phyloP scores from a whole-genome alignment of 768 basidiomycete genomes.

The Naganishia vaughanmartiniae region DNA sequence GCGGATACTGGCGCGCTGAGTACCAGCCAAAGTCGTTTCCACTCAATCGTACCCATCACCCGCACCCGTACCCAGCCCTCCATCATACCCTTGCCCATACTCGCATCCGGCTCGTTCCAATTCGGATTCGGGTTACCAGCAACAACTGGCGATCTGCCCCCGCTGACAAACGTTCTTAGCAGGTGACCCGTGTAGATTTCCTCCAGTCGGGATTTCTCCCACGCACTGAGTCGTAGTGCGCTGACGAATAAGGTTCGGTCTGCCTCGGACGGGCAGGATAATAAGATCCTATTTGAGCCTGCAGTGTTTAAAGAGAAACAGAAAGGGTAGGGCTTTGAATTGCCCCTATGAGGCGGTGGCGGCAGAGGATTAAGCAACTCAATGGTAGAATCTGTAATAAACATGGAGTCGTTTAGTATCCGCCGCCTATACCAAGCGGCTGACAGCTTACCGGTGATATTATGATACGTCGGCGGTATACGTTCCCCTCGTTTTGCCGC shows the following conservation, averaged over 20 bases:
- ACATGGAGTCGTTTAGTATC: neutral
- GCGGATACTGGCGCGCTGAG: conserved; percentile 48
- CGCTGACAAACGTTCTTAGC: conserved; percentile 69
- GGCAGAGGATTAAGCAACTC: conserved; percentile 52
- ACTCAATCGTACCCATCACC: conserved; percentile 94
- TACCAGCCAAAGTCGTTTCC: conserved; percentile 87
- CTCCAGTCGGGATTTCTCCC: conserved; percentile 92
- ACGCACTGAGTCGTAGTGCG: conserved; percentile 80
- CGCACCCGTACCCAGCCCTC: conserved; percentile 90
- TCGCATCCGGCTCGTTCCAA: conserved; percentile 61
- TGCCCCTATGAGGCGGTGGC: conserved; percentile 50
- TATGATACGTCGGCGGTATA: conserved; percentile 53
- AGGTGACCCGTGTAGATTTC: conserved; percentile 97
- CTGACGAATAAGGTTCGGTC: conserved; percentile 85
- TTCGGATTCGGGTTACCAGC: conserved; percentile 19
- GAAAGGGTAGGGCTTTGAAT: conserved; percentile 53
- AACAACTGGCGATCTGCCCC: conserved; percentile 44
- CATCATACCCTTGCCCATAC: conserved; percentile 68
- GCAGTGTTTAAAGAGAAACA: conserved; percentile 91
- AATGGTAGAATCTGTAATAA: conserved; percentile 39
- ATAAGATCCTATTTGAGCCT: conserved; percentile 81
- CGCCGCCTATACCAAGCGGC: neutral
- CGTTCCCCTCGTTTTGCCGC: conserved; percentile 52
- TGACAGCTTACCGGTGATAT: conserved; percentile 43
- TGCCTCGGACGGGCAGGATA: conserved; percentile 72